Percentiles rank a stretch among this genome's conserved stretches.
phyloP scores from a whole-genome alignment of 2,329 filamentous ascomycete species.

The Talaromyces sp. region DNA sequence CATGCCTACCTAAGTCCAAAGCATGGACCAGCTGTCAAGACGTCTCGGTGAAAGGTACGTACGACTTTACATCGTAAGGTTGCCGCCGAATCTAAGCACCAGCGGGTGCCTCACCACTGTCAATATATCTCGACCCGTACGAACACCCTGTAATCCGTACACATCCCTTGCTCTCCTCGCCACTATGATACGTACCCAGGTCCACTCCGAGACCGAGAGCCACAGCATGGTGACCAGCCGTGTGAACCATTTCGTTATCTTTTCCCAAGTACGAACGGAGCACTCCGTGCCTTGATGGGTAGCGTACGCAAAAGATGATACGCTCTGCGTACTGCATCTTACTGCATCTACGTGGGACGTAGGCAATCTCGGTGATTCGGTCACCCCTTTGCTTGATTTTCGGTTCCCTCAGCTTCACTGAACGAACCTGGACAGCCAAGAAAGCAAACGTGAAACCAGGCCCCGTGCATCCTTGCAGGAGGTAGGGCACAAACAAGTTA shows the following conservation, averaged over 20 bases:
- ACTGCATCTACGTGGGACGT: neutral
- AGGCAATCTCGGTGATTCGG: neutral
- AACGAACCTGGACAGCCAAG: neutral
- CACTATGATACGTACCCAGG: neutral
- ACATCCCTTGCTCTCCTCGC: constrained; percentile 2
- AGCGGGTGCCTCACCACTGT: neutral
- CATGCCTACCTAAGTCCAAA: neutral
- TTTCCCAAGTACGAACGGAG: neutral
- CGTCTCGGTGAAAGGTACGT: neutral
- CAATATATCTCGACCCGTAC: neutral
- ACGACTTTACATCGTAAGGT: neutral
- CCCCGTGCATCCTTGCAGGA: constrained; percentile 10
- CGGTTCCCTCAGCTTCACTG: neutral
- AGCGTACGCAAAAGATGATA: neutral
- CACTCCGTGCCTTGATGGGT: neutral
- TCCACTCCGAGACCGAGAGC: neutral
- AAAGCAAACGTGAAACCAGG: neutral
- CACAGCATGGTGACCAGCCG: neutral
- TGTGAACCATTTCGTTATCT: neutral
- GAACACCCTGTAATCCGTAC: neutral
- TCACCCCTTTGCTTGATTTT: neutral
- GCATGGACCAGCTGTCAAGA: constrained; percentile 13
- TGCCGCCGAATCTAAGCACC: neutral
- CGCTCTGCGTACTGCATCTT: neutral
- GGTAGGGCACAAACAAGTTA: neutral